Evolutionary conservation across 352 stramenopile genomes (phyloP), one percentile per base, ranked within the genome.

Genomic region (Blastocystis sp.): DNA sequence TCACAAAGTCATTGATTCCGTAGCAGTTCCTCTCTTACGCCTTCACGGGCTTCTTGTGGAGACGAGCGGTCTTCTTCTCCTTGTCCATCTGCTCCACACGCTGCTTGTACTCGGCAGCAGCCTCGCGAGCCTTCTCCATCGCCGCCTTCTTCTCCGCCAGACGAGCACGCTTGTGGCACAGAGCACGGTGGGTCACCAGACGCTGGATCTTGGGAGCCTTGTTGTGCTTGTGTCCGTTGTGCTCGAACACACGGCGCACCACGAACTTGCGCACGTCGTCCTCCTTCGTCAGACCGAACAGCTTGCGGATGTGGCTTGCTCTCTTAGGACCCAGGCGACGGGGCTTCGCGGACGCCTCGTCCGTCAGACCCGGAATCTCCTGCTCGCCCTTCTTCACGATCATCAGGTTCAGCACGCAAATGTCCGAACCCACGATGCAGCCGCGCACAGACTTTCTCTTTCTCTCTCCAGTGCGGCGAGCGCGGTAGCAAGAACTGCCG

Each of bases 231-330:
- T 97, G 97, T 88, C 96, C 96, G n/a, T 95, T 98, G 89, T 96
- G 97, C 64, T 96, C 96, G 90, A 98, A 98, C 88, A 95, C 97
- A 89, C 96, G 95, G 86, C 92, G 90, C 88, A 99, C 98, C 46
- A 99, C 95, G 90, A 97, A 99, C 92, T 99, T 98, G 86, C 93
- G 91, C 46, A 98, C 94, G 91, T 99, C 96, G 89, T 99, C 96
- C 69, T 98, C 95, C 93, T 99, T 99, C 89, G 91, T 94, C 88
- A 99, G 92, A 93, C 98, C 98, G 92, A 99, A 99, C 87, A 99
- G 90, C 91, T 98, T 98, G 89, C 96, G 95, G 91, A 99, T 99
- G 90, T 99, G 98, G 90, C 95, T 97, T 85, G 96, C 96, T 89
- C 97, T 93, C 94, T 99, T 99, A 87, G 97, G 96, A 84, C 96